Base-by-base conservation (phyloP, 1,284 basidiomycete species). In the Ceratorhiza oryzae-sativae region DNA sequence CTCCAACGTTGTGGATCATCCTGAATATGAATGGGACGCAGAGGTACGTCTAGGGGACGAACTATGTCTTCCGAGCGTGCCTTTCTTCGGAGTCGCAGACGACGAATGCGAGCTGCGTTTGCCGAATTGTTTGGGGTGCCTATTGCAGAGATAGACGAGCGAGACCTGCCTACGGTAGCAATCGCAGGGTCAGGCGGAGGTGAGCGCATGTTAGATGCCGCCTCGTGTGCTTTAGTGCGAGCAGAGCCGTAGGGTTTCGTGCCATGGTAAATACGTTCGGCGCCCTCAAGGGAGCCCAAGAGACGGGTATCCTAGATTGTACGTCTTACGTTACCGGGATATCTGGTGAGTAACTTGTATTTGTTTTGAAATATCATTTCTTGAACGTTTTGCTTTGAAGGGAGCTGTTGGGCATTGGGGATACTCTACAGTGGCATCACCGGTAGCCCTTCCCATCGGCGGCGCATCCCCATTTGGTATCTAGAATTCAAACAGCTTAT, bases 211-310 rank as follows among this genome's bases (percentile, higher is more conserved):
- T 18, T 15, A 34, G 12, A 56, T 10, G 30, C 10, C 13, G 41
- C 60, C 20, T 25, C 34, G 30, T 56, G 46, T 20, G 12, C 51
- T 27, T 42, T 30, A 23, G 9, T 53, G 34, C 58, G 12, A 46
- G n/a, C 34, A 46, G 18, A 34, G 2, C 27, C 18, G 32, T 42
- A 81, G 80, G 81, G 0, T 82, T 78, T 72, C 79, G 81, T 6
- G 81, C 82, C 8, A 83, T 83, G 81, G 75, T 82, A 51, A 82
- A 82, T 67, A 83, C 82, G n/a, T 75, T 78, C 10, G 82, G 82
- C 0, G 80, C 80, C 1, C 74, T 84, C 3, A 72, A 77, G 18
- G 81, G 78, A 1, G 82, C 82, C 0, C 72, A 81, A 45, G 74
- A 77, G 8, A 73, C 74, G 0, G 82, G 83, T 1, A 51, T 83